phyloP scores from a whole-genome alignment of 345 rosid species.

The Geranium rotundifolium region DNA sequence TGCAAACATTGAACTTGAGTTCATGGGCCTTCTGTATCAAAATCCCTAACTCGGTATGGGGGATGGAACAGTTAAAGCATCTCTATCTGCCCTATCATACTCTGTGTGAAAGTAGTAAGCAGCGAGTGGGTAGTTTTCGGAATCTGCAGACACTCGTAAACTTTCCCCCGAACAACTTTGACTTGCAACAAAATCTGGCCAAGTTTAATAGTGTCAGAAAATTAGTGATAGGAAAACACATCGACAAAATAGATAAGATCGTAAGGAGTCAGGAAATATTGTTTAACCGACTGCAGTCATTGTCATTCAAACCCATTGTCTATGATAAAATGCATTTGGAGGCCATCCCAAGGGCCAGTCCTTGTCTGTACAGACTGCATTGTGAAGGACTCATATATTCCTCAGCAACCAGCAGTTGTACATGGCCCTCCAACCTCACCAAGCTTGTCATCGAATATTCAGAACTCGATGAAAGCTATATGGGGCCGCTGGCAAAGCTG shows the following conservation, averaged over 20 bases:
- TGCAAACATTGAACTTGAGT: neutral
- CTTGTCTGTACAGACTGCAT: neutral
- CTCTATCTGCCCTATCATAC: neutral
- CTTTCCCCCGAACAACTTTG: neutral
- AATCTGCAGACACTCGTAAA: neutral
- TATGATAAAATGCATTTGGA: neutral
- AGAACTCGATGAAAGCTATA: neutral
- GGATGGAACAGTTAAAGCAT: constrained; percentile 2
- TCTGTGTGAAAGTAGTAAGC: neutral
- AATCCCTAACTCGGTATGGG: constrained; percentile 5
- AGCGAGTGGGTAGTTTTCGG: neutral
- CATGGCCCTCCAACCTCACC: neutral
- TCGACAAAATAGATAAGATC: too few relatives aligned
- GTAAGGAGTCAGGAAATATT: too few relatives aligned
- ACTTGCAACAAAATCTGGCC: neutral
- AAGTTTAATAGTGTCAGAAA: neutral
- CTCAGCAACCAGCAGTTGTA: neutral
- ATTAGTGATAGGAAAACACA: neutral
- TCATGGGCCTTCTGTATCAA: neutral
- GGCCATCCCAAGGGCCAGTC: neutral
- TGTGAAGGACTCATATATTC: neutral
- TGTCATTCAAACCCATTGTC: neutral
- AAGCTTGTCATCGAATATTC: neutral
- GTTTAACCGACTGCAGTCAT: neutral
- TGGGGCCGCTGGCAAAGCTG: neutral